Percentiles rank a stretch among this genome's conserved stretches.
Conservation (phyloP, 2,329 filamentous ascomycete genomes). For the Mollisiaceae sp. region DNA sequence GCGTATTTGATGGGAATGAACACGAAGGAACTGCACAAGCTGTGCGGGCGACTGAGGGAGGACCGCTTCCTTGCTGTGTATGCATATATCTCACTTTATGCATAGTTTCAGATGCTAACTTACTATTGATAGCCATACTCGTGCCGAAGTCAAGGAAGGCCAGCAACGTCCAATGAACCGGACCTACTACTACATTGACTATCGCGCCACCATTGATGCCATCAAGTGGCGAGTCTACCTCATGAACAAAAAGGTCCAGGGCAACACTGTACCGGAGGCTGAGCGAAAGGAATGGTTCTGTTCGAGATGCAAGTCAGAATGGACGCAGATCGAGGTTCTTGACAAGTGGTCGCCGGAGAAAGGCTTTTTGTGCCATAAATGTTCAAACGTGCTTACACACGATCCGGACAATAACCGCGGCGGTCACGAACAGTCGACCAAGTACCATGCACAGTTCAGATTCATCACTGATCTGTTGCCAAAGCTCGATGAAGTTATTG, state of each 20-base stretch:
- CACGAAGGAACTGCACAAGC: constrained; percentile 87
- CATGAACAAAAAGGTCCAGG: constrained; percentile 87
- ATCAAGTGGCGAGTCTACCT: constrained; percentile 94
- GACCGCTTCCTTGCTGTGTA: constrained; percentile 86
- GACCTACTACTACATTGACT: constrained; percentile 98
- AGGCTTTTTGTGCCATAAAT: constrained; percentile 86
- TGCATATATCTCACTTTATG: not conserved
- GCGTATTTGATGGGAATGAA: constrained; percentile 88
- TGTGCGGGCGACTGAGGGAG: constrained; percentile 83
- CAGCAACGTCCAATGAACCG: constrained; percentile 81
- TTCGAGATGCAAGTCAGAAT: constrained; percentile 79
- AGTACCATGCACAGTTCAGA: constrained; percentile 79
- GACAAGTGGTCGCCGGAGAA: constrained; percentile 69
- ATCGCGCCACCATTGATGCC: constrained; percentile 90
- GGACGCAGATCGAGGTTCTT: constrained; percentile 87
- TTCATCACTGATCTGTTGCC: constrained; percentile 79
- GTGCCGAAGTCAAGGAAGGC: constrained; percentile 79
- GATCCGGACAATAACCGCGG: constrained; percentile 71
- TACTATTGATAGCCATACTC: constrained; percentile 60
- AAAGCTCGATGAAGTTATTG: constrained; percentile 74
- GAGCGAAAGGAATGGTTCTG: constrained; percentile 95
- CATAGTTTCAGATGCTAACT: not conserved
- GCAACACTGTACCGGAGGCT: constrained; percentile 75
- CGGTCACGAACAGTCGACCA: constrained; percentile 74
- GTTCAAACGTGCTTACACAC: constrained; percentile 66